A percentile compares a stretch with the other conserved stretches of the same genome.
Conservation (phyloP, 495 filamentous ascomycete genomes). For the Xylaria cubensis region DNA sequence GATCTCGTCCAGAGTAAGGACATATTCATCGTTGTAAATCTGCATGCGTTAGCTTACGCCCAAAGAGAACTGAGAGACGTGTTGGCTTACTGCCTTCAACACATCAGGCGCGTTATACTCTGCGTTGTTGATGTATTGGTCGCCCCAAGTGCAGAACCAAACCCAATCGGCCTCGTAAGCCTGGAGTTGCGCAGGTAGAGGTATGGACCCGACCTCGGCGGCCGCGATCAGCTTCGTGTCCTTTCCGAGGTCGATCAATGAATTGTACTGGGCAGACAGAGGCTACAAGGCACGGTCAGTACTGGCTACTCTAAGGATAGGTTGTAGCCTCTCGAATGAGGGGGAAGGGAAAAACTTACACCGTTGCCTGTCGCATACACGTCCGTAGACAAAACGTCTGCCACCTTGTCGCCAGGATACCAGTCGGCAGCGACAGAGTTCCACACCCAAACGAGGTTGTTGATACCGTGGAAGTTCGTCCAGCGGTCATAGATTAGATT, state of each 20-base stretch:
- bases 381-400: conserved; percentile 51
- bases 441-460: conserved; percentile 60
- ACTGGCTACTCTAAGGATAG: not conserved
- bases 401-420: conserved; percentile 53
- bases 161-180: conserved; percentile 54
- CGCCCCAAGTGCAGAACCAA: conserved; percentile 55
- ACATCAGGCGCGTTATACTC: conserved; percentile 37
- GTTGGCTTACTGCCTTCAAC: not conserved
- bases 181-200: conserved; percentile 47
- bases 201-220: conserved; percentile 53
- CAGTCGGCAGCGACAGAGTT: conserved; percentile 52
- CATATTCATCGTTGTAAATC: not conserved
- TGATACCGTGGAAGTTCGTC: conserved; percentile 47
- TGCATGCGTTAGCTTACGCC: not conserved
- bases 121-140: conserved; percentile 44
- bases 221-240: conserved; percentile 57
- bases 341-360: conserved; percentile 31
- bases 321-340: not conserved
- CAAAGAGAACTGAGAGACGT: not conserved
- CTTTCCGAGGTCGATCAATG: conserved; percentile 47
- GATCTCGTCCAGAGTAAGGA: not conserved
- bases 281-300: conserved; percentile 27
- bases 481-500: conserved; percentile 50
- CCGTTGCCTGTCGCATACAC: conserved; percentile 47
- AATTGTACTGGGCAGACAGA: conserved; percentile 51